Percentiles rank a stretch among this genome's conserved stretches.
These are phyloP conservation scores for Eucalyptus decipiens DNA, from an alignment of 345 rosid genomes.

Conservation along the genomic window DNA sequence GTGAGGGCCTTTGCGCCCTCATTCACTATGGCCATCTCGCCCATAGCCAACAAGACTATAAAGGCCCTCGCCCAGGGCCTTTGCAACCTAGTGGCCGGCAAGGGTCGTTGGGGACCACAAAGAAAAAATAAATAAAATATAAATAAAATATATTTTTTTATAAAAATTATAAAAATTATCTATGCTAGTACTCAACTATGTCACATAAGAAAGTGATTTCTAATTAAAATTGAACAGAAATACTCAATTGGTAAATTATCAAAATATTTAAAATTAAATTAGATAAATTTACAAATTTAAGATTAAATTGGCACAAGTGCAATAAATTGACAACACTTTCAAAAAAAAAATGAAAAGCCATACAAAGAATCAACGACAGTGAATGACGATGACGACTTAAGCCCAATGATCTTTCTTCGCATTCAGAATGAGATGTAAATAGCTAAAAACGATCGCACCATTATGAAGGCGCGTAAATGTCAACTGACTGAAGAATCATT, in stretches of 20 bases:
- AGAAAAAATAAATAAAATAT: no score
- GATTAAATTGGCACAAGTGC: rapidly evolving
- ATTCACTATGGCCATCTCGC: rapidly evolving
- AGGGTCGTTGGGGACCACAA: not conserved
- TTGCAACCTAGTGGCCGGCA: rapidly evolving
- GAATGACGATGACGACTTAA: not conserved
- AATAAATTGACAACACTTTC: no score
- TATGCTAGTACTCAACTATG: no score
- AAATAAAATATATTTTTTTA: no score
- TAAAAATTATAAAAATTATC: no score
- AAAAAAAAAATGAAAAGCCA: not conserved
- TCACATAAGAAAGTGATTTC: rapidly evolving
- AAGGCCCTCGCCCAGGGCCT: not conserved
- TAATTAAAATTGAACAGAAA: rapidly evolving
- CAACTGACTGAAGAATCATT: not conserved
- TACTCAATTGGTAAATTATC: not conserved
- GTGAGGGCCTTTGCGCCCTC: no score
- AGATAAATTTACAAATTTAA: no score
- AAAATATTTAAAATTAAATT: no score
- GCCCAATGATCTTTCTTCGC: not conserved
- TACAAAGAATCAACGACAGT: not conserved
- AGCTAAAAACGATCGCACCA: not conserved
- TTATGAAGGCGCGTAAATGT: not conserved
- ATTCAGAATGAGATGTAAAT: not conserved
- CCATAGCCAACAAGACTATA: rapidly evolving